A percentile compares a stretch with the other conserved stretches of the same genome.
Conservation (phyloP, 2,329 filamentous ascomycete genomes). For the Hypoxylon sp. region DNA sequence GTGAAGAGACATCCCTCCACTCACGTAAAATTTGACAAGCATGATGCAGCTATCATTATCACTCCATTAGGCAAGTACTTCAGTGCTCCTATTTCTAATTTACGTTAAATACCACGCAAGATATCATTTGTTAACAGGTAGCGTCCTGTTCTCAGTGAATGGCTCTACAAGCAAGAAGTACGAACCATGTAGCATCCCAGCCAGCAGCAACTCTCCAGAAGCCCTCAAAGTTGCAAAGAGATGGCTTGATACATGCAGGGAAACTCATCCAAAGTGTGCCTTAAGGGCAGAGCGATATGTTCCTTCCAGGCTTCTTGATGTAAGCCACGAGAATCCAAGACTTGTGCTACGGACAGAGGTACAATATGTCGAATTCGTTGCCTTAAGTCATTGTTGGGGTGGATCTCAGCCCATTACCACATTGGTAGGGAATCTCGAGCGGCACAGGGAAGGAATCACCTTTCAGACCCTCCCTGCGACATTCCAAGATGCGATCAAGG, state of each 20-base stretch:
- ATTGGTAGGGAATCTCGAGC: not conserved
- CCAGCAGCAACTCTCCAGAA: not conserved
- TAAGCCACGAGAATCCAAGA: not conserved
- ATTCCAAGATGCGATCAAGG: slow-evolving; percentile 3
- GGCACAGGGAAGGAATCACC: not conserved
- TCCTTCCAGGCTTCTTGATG: slow-evolving; percentile 3
- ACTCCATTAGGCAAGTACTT: not conserved
- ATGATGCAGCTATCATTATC: not conserved
- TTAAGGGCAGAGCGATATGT: not conserved
- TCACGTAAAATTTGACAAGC: too few relatives aligned
- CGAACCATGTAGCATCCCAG: not conserved
- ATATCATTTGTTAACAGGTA: too few relatives aligned
- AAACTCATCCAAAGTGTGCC: not conserved
- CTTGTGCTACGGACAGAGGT: slow-evolving; percentile 8
- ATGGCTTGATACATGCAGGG: slow-evolving; percentile 1
- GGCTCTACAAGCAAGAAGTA: not conserved
- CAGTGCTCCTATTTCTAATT: not conserved
- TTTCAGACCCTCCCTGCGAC: not conserved
- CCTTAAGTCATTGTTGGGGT: slow-evolving; percentile 15
- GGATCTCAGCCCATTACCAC: not conserved
- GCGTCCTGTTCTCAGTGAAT: not conserved
- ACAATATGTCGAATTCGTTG: not conserved
- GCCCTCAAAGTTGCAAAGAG: not conserved
- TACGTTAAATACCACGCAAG: not conserved
- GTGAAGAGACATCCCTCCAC: not conserved